Percentiles rank a stretch among this genome's conserved stretches.
These are phyloP conservation scores for Paraurostyla sp. DNA, from an alignment of 73 alveolate species.

Conservation along the genomic window DNA sequence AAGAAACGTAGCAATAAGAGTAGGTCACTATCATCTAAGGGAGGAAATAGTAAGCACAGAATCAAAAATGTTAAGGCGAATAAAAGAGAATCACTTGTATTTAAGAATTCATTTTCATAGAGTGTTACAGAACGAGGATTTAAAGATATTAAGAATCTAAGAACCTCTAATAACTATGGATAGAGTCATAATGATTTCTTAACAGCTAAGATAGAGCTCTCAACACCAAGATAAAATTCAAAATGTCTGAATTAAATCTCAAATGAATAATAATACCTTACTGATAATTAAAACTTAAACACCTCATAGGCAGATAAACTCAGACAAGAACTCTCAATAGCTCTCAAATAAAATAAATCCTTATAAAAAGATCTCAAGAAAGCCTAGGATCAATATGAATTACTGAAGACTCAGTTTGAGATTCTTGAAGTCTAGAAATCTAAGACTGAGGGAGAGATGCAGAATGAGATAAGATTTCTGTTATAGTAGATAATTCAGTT, in stretches of 20 bases:
- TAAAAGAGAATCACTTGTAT: background rate
- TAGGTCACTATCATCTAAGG: too few species aligned
- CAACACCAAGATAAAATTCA: too few species aligned
- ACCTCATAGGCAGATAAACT: background rate
- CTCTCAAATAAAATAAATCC: background rate
- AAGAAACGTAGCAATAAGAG: too few species aligned
- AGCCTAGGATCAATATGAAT: background rate
- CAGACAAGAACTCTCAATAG: background rate
- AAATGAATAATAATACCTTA: too few species aligned
- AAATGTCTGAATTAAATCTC: too few species aligned
- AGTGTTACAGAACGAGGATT: too few species aligned
- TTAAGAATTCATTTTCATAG: background rate
- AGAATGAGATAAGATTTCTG: conserved; percentile 5
- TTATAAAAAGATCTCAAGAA: background rate
- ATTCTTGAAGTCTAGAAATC: background rate
- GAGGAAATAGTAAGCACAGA: too few species aligned
- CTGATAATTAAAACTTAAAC: too few species aligned
- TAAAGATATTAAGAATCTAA: too few species aligned
- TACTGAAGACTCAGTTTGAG: background rate
- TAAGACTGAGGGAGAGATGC: conserved; percentile 36
- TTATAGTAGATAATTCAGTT: background rate
- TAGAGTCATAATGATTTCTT: too few species aligned
- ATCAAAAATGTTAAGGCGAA: background rate
- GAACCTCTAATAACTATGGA: too few species aligned
- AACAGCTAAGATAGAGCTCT: too few species aligned